Percentiles rank a stretch among this genome's conserved stretches.
Evolutionary conservation across 169 alveolate genomes (phyloP).

Genomic region (Neospora caninum): DNA sequence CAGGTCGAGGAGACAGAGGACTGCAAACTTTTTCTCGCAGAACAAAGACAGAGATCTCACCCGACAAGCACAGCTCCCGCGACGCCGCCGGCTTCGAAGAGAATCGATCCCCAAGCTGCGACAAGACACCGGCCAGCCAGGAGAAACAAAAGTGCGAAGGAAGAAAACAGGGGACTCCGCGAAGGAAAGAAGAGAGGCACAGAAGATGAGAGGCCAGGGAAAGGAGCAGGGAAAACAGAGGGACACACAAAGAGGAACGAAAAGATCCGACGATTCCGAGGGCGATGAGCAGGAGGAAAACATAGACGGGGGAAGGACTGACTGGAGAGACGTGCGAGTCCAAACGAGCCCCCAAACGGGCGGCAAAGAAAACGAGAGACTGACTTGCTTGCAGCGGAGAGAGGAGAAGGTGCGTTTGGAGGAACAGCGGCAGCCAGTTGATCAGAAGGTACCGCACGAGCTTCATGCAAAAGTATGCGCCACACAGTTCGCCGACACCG

Average conservation of each 20-base stretch:
- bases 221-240: no score
- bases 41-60: not conserved
- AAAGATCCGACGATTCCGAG: not conserved
- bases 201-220: not conserved
- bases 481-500: constrained; percentile 55
- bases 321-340: not conserved
- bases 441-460: constrained; percentile 74
- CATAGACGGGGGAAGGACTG: not conserved
- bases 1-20: not conserved
- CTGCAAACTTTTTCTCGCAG: not conserved
- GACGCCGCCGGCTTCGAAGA: constrained; percentile 16
- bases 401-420: constrained; percentile 62
- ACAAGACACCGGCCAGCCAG: not conserved
- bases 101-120: not conserved
- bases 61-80: not conserved
- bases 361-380: no score
- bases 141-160: not conserved
- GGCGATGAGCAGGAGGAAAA: not conserved
- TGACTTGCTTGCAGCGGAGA: constrained; percentile 70
- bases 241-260: not conserved
- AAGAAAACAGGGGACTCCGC: not conserved
- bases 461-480: constrained; percentile 74
- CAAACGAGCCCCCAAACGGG: not conserved
- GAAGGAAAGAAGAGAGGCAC: not conserved
- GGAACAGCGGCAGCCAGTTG: constrained; percentile 77